Conservation (phyloP, 208 protist species). For the Leishmania amazonensis region DNA sequence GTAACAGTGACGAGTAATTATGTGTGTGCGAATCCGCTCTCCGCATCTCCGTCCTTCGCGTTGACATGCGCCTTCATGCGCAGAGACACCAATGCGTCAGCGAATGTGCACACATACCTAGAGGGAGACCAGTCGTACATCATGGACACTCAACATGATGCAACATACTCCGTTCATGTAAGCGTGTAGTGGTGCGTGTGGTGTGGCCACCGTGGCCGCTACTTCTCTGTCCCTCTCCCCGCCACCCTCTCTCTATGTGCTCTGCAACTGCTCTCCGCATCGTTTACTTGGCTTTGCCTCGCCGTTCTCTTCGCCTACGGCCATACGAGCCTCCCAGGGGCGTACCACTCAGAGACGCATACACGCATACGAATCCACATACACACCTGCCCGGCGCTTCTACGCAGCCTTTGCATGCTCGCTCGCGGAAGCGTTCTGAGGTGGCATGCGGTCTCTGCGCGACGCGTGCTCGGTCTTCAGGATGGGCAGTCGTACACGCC, state of each 20-base stretch:
- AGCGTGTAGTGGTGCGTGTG: too few relatives aligned
- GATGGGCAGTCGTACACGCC: conserved; percentile 23
- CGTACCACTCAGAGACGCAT: background rate
- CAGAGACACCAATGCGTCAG: background rate
- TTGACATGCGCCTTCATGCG: too few relatives aligned
- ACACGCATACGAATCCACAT: background rate
- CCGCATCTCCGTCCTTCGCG: background rate
- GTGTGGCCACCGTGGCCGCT: background rate
- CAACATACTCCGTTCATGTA: background rate
- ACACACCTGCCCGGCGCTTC: background rate
- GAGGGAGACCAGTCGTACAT: background rate
- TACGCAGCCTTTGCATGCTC: conserved; percentile 3
- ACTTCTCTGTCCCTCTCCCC: background rate
- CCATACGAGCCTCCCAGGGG: background rate
- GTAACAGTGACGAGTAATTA: background rate
- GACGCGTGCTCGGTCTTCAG: conserved; percentile 16
- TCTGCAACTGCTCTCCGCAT: background rate
- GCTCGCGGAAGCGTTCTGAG: conserved; percentile 1
- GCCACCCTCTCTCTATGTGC: background rate
- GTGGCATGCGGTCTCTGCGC: background rate
- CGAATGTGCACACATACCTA: background rate
- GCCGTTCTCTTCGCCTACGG: background rate
- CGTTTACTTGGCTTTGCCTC: background rate
- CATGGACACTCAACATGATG: background rate
- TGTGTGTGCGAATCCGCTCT: background rate